Conservation (phyloP, 495 filamentous ascomycete genomes). For the Talaromyces stipitatus region DNA sequence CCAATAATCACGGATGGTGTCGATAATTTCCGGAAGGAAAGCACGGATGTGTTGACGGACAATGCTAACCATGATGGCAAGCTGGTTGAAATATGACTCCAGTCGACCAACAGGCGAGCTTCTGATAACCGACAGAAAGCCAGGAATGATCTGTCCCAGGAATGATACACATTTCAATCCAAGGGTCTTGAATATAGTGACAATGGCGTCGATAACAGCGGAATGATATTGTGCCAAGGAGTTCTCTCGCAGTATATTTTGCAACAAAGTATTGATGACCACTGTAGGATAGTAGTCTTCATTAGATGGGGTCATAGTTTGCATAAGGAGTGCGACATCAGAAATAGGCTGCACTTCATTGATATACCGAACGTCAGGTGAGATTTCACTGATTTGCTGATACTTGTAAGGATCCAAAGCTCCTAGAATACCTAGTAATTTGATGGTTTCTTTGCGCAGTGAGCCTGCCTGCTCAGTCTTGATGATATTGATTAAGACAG, state of each 20-base stretch:
- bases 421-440: slow-evolving; percentile 91
- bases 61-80: slow-evolving; percentile 86
- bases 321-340: slow-evolving; percentile 97
- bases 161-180: slow-evolving; percentile 94
- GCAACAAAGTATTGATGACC: slow-evolving; percentile 88
- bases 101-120: slow-evolving; percentile 63
- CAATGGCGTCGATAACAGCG: slow-evolving; percentile 94
- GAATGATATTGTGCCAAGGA: slow-evolving; percentile 86
- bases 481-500: slow-evolving; percentile 87
- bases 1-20: slow-evolving; percentile 82
- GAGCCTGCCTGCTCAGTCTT: slow-evolving; percentile 78
- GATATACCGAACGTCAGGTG: slow-evolving; percentile 43
- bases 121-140: slow-evolving; percentile 79
- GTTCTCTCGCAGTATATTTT: slow-evolving; percentile 76
- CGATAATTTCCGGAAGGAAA: slow-evolving; percentile 75
- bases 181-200: slow-evolving; percentile 95
- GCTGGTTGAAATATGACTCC: slow-evolving; percentile 94
- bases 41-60: slow-evolving; percentile 93
- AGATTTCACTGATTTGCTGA: slow-evolving; percentile 51
- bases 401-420: slow-evolving; percentile 95
- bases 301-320: slow-evolving; percentile 88
- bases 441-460: slow-evolving; percentile 88
- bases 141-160: slow-evolving; percentile 85
- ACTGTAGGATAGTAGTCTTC: slow-evolving; percentile 99
- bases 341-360: slow-evolving; percentile 60